Conservation (phyloP, 768 basidiomycete genomes). For the Rhizopogon roseolus region DNA sequence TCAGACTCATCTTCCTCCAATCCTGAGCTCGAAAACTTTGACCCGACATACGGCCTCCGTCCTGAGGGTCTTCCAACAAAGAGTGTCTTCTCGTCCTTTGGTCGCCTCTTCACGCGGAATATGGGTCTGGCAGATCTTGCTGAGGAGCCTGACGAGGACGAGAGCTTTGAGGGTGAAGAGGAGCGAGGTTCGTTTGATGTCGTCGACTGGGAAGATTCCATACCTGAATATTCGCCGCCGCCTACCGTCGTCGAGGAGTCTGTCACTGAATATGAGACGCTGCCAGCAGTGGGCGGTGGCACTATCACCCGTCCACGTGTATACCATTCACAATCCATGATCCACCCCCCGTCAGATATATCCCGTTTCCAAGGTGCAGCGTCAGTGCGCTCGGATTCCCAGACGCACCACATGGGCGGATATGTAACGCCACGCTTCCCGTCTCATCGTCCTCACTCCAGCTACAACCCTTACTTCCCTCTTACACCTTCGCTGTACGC, state of each 20-base stretch:
- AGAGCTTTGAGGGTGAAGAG: slow-evolving; percentile 41
- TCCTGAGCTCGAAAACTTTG: slow-evolving; percentile 74
- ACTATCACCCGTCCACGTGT: slow-evolving; percentile 81
- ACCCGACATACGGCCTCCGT: slow-evolving; percentile 93
- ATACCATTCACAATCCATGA: slow-evolving; percentile 79
- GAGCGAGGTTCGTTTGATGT: slow-evolving; percentile 49
- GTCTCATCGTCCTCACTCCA: slow-evolving; percentile 17
- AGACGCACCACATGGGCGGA: neutral
- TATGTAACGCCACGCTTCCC: slow-evolving; percentile 8
- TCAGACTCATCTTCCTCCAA: slow-evolving; percentile 24
- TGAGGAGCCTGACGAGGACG: slow-evolving; percentile 50
- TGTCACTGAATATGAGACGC: slow-evolving; percentile 72
- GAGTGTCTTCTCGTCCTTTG: slow-evolving; percentile 75
- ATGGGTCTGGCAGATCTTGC: slow-evolving; percentile 77
- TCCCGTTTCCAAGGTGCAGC: slow-evolving; percentile 41
- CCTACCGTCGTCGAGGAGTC: slow-evolving; percentile 39
- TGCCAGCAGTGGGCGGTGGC: slow-evolving; percentile 91
- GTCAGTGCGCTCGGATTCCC: neutral
- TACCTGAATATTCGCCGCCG: slow-evolving; percentile 41
- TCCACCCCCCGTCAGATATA: slow-evolving; percentile 40
- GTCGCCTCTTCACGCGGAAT: slow-evolving; percentile 62
- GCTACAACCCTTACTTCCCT: slow-evolving; percentile 12
- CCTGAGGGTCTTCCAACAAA: slow-evolving; percentile 88
- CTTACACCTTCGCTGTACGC: slow-evolving; percentile 1
- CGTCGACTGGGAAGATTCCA: slow-evolving; percentile 65